These are phyloP conservation scores for Saccharomycopsis guyanensis DNA, from an alignment of 805 yeast genomes.

Conservation along the genomic window DNA sequence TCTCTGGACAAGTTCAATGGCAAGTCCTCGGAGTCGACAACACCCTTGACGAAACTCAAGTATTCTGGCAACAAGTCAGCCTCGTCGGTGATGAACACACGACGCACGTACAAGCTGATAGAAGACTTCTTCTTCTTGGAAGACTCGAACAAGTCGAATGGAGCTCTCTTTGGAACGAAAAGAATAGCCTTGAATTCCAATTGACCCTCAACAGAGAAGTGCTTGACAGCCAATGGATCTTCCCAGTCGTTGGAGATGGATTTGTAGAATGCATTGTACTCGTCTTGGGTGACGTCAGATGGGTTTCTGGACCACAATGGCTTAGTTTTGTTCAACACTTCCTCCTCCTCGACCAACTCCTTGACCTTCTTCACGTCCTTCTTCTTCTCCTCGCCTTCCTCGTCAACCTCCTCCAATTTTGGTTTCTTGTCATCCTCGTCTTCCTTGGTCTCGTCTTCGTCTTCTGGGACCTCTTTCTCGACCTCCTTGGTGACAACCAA, in stretches of 20 bases:
- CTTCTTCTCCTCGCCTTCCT: constrained; percentile 63
- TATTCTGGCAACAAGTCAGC: constrained; percentile 99
- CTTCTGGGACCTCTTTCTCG: constrained; percentile 92
- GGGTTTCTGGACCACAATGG: constrained; percentile 99
- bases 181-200: constrained; percentile 97
- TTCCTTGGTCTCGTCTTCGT: constrained; percentile 47
- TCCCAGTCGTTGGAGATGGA: constrained; percentile 99
- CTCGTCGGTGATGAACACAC: constrained; percentile 99
- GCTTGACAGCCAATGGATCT: constrained; percentile 99
- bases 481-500: constrained; percentile 97
- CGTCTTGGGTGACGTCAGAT: constrained; percentile 94
- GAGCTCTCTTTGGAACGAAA: constrained; percentile 98
- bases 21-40: constrained; percentile 98
- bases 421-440: constrained; percentile 60
- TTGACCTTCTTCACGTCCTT: constrained; percentile 80
- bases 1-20: constrained; percentile 99
- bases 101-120: constrained; percentile 97
- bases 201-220: constrained; percentile 99
- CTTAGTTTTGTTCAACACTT: constrained; percentile 97
- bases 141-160: constrained; percentile 95
- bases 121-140: constrained; percentile 95
- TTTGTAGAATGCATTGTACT: constrained; percentile 98
- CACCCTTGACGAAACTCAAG: constrained; percentile 97
- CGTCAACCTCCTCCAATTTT: constrained; percentile 69
- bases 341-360: constrained; percentile 91